A percentile compares a stretch with the other conserved stretches of the same genome.
Evolutionary conservation across 306 rosid genomes (phyloP).

Genomic region (Clitoria ternatea): DNA sequence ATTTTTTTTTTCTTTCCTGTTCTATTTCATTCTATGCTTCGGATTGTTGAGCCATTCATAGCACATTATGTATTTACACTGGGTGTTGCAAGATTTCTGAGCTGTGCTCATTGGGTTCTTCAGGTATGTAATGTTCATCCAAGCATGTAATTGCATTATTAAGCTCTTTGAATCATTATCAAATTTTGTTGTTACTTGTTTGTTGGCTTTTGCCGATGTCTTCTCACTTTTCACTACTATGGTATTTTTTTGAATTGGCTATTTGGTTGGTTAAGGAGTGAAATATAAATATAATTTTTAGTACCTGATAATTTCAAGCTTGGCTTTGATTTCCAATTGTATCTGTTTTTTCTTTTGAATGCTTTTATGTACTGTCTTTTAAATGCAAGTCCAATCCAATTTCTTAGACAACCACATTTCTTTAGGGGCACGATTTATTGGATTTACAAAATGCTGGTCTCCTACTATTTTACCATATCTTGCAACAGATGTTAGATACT

Average conservation of each 20-base stretch:
- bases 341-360: not conserved
- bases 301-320: not conserved
- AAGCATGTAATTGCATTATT: constrained; percentile 4
- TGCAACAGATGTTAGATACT: constrained; percentile 73
- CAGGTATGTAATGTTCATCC: constrained; percentile 53
- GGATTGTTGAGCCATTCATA: constrained; percentile 97
- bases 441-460: not conserved
- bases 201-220: not conserved
- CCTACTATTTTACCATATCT: not conserved
- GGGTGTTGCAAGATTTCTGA: constrained; percentile 89
- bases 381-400: not conserved
- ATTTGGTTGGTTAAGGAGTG: constrained; percentile 1
- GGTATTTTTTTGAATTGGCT: not conserved
- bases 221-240: not conserved
- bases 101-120: constrained; percentile 99
- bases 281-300: not conserved
- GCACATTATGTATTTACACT: constrained; percentile 92
- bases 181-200: not conserved
- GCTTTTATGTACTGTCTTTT: not conserved
- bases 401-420: not conserved
- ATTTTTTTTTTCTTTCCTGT: not conserved
- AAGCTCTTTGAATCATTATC: not conserved
- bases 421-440: not conserved
- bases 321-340: not conserved
- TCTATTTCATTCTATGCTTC: constrained; percentile 22